Base-by-base conservation (phyloP, 2,329 filamentous ascomycete genomes). In the Fusarium longipes region DNA sequence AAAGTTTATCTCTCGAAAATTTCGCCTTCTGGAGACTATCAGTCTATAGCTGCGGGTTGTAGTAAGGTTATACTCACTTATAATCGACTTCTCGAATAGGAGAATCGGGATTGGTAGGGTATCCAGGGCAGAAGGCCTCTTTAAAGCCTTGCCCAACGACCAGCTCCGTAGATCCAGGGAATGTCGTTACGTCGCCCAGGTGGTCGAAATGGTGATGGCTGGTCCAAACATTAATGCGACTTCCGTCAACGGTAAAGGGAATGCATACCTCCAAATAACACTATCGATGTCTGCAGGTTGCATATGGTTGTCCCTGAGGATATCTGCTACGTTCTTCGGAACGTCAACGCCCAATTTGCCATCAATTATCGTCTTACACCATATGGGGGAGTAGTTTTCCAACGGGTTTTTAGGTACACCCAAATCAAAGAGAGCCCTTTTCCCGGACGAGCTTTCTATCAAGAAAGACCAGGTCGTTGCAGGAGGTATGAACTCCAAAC, bases 201-300 rank as follows among this genome's bases (percentile, higher is more conserved):
- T 70, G 67, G 6, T 70, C 67, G 22, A 62, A 44, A n/a, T 70
- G 67, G 27, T 47, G 57, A 6, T 70, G 67, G 1, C 63, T 67
- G 1, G 1, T 2, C 4, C 2, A 7, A n/a, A 5, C 1, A 2
- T 63, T 11, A 63, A 33, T 17, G n/a, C n/a, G 2, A 4, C 2
- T 15, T 14, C 10, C 5, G 14, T 10, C 11, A 15, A 25, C 5
- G 6, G 4, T n/a, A 10, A 1, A 5, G 22, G 1, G 25, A 12
- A 8, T 1, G 24, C 32, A 3, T 12, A 61, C 67, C 67, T 69
- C 67, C 66, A 69, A 11, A 69, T 64, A 3, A 69, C 61, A 5
- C 57, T 58, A 2, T 64, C 38, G 2, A 69, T 52, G 2, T 65
- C 50, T 0, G 27, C 29, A 6, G 39, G 42, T 3, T 54, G 25